Percentiles rank a stretch among this genome's conserved stretches.
Evolutionary conservation across 352 stramenopile genomes (phyloP).

Genomic region (Aphanomyces stellatus): DNA sequence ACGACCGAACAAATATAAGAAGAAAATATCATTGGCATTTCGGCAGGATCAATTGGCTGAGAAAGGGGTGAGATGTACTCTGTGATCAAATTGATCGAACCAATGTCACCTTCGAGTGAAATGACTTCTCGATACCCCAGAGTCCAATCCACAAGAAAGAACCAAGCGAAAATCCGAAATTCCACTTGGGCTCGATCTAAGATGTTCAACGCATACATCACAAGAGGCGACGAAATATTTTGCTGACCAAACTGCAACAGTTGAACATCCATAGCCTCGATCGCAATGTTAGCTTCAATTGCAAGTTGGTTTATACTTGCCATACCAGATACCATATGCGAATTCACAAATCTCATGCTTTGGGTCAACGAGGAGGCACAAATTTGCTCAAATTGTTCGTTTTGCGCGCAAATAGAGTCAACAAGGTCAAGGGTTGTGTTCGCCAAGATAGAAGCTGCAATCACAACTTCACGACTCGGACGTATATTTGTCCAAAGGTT

Average conservation of each 20-base stretch:
- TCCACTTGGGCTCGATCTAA: background rate
- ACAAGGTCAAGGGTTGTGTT: background rate
- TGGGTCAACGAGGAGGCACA: background rate
- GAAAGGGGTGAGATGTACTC: background rate
- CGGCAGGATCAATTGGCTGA: background rate
- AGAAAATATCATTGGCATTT: background rate
- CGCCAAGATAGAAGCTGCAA: background rate
- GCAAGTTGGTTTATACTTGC: too few relatives aligned
- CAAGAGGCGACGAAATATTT: background rate
- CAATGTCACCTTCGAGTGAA: background rate
- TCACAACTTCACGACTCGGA: background rate
- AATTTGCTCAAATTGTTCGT: background rate
- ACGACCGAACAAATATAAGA: background rate
- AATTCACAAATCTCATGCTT: background rate
- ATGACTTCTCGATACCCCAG: constrained; percentile 9
- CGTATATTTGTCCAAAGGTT: background rate
- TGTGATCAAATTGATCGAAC: background rate
- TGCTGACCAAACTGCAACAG: background rate
- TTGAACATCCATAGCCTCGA: background rate
- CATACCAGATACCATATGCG: background rate
- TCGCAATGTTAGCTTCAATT: background rate
- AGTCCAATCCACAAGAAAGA: constrained; percentile 1
- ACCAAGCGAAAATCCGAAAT: constrained; percentile 12
- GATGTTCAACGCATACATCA: background rate
- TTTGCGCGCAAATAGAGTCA: background rate